These are phyloP conservation scores for Termitomyces sp. DNA, from an alignment of 768 basidiomycete species.

Conservation along the genomic window DNA sequence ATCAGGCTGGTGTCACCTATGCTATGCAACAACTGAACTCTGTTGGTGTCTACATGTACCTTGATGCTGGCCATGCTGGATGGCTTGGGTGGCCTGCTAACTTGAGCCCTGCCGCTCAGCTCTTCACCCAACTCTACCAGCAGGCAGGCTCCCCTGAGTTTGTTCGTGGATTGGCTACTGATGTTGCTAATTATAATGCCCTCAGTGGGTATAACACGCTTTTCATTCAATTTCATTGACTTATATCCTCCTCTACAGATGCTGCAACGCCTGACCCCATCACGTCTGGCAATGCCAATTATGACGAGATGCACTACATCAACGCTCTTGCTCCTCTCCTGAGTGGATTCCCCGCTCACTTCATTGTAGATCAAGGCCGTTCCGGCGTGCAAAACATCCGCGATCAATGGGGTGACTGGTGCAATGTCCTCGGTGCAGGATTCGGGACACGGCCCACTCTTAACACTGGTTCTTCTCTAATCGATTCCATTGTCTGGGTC, in stretches of 20 bases:
- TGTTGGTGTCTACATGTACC: conserved; percentile 56
- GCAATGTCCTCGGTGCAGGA: conserved; percentile 63
- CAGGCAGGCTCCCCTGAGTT: conserved; percentile 50
- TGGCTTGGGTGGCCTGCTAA: conserved; percentile 72
- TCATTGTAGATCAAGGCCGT: conserved; percentile 67
- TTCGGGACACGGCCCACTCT: conserved; percentile 58
- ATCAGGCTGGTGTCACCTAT: conserved; percentile 45
- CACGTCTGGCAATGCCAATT: conserved; percentile 57
- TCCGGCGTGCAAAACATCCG: conserved; percentile 62
- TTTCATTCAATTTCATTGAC: neutral
- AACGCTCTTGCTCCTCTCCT: conserved; percentile 49
- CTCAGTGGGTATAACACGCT: conserved; percentile 21
- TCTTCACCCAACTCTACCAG: conserved; percentile 48
- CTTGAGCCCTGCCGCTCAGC: conserved; percentile 51
- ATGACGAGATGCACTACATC: conserved; percentile 60
- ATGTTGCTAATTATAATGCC: conserved; percentile 46
- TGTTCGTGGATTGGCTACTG: conserved; percentile 61
- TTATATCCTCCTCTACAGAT: conserved; percentile 28
- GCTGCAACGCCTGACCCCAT: conserved; percentile 55
- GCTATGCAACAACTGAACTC: conserved; percentile 52
- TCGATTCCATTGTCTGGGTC: conserved; percentile 63
- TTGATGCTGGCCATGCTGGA: conserved; percentile 61
- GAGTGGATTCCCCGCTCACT: conserved; percentile 52
- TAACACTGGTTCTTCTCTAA: conserved; percentile 48
- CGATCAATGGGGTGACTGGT: conserved; percentile 61